phyloP scores from a whole-genome alignment of 2,329 filamentous ascomycete species.

The Pseudogymnoascus sp. region DNA sequence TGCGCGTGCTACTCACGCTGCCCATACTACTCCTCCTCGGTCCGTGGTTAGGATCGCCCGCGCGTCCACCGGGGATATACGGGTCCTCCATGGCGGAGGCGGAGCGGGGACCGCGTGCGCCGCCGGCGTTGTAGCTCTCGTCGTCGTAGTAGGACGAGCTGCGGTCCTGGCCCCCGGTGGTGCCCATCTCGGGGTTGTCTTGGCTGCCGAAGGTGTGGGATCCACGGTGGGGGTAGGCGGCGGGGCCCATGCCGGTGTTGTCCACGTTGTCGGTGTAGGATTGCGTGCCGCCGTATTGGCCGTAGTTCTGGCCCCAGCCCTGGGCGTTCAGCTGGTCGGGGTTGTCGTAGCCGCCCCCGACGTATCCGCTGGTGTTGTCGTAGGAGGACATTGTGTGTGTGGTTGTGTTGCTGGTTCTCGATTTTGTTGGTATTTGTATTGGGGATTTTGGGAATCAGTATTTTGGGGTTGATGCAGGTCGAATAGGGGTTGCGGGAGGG shows the following conservation, averaged over 20 bases:
- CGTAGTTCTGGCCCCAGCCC: conserved; percentile 1
- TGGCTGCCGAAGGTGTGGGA: not conserved
- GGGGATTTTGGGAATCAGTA: not conserved
- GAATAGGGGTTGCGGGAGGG: not conserved
- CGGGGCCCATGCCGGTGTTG: not conserved
- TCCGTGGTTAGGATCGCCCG: not conserved
- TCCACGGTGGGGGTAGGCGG: not conserved
- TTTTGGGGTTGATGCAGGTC: not conserved
- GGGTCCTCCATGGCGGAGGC: not conserved
- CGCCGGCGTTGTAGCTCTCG: not conserved
- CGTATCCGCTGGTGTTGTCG: not conserved
- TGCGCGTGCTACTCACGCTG: not conserved
- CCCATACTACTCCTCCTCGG: not conserved
- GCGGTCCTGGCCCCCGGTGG: not conserved
- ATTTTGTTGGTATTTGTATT: not conserved
- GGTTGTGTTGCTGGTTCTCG: not conserved
- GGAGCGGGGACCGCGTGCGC: not conserved
- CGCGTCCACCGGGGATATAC: not conserved
- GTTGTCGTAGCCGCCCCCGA: not conserved
- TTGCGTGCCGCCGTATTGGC: not conserved
- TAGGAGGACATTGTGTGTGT: not conserved
- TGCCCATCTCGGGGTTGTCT: not conserved
- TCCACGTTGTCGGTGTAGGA: not conserved
- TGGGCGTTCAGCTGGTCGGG: not conserved
- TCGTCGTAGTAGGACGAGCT: not conserved